phyloP scores from a whole-genome alignment of 73 alveolate genomes.

The Tetrahymena borealis region DNA sequence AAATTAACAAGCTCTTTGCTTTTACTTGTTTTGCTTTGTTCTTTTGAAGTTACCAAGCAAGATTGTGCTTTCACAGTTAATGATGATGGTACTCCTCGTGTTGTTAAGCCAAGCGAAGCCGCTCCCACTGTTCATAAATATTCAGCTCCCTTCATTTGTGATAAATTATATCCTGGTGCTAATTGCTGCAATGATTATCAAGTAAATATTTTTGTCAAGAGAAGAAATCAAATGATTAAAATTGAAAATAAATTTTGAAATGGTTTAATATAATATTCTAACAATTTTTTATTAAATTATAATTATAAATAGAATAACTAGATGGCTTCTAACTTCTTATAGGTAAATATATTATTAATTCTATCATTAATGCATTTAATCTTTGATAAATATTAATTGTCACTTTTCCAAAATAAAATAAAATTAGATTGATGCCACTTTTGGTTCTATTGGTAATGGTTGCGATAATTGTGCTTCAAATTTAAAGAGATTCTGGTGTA shows the following conservation, averaged over 20 bases:
- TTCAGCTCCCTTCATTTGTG: background rate
- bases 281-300: conserved; percentile 6
- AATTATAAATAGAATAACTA: conserved; percentile 12
- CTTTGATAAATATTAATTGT: background rate
- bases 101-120: background rate
- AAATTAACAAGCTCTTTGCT: background rate
- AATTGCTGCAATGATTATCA: background rate
- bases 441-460: conserved; percentile 57
- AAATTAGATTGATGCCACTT: conserved; percentile 39
- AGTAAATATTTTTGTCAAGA: background rate
- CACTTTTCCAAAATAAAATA: background rate
- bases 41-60: background rate
- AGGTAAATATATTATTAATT: background rate
- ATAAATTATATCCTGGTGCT: background rate
- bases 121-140: background rate
- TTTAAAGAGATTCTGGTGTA: conserved; percentile 63
- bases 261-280: background rate
- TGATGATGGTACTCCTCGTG: conserved; percentile 21
- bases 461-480: conserved; percentile 59
- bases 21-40: background rate
- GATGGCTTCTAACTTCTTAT: conserved; percentile 17
- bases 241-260: no score
- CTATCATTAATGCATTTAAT: background rate
- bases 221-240: background rate
- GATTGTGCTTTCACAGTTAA: conserved; percentile 37